Evolutionary conservation across 1,284 basidiomycete genomes (phyloP), one percentile per base, ranked within the genome.

Genomic region (Cryptococcus maquisensis): DNA sequence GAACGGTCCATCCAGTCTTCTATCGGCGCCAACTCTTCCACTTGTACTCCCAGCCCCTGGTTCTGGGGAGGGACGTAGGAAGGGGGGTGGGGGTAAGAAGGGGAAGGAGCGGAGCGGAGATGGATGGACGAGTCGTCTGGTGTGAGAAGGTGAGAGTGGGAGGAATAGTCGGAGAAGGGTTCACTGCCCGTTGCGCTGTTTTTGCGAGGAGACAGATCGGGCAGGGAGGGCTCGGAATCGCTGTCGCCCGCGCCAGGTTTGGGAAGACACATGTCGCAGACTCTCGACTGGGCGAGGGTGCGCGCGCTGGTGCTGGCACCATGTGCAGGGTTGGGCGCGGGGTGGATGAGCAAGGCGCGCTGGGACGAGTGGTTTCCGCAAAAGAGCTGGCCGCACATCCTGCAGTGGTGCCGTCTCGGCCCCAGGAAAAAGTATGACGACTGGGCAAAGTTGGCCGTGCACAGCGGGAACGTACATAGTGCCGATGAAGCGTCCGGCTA

Each of bases 1-100:
- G 63, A 66, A 21, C 60, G 57, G 49, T 67, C 72, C 72, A 73
- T 74, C 72, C 72, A 74, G 7, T 60, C 47, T 47, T 70, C 66
- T 39, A 72, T 65, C 5, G 72, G 71, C 1, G 72, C 72, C 9
- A 72, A 61, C 23, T 57, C n/a, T 21, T 40, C 48, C 12, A 20
- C 26, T 28, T 9, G 5, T 9, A 28, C 26, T n/a, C n/a, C n/a
- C n/a, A 4, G 20, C 39, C 24, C 15, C n/a, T 49, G 13, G 38
- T 20, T 6, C 16, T 40, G 38, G 38, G 38, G 38, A 40, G 38
- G 4, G 38, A 15, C 3, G 38, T 40, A 15, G 16, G 38, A 20
- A n/a, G 16, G 4, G 16, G 38, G 4, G 38, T 3, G 43, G 49
- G 21, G 37, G 47, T 15, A 44, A 28, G 35, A 46, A 41, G 38